phyloP scores from a whole-genome alignment of 2,329 filamentous ascomycete genomes.

The Rachicladosporium sp. region DNA sequence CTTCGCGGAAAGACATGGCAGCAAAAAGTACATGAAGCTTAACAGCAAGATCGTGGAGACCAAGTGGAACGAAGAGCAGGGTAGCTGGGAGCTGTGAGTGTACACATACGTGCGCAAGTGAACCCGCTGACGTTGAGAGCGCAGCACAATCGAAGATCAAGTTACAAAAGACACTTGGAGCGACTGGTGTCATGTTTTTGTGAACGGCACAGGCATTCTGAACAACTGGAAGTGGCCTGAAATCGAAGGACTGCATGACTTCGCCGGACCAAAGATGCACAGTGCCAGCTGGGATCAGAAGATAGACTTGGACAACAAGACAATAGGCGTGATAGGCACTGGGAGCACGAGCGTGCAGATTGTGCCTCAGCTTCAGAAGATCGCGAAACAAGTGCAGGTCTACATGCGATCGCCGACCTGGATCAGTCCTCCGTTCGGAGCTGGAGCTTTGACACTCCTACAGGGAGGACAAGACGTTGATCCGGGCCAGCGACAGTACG shows the following conservation, averaged over 20 bases:
- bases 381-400: slow-evolving; percentile 20
- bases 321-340: slow-evolving; percentile 5
- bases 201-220: slow-evolving; percentile 10
- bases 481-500: slow-evolving; percentile 26
- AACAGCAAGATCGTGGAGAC: slow-evolving; percentile 31
- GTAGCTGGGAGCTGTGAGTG: too few relatives aligned
- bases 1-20: slow-evolving; percentile 1
- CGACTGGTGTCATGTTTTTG: slow-evolving; percentile 15
- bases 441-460: slow-evolving; percentile 22
- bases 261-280: slow-evolving; percentile 20
- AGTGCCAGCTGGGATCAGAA: slow-evolving; percentile 16
- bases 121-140: slow-evolving; percentile 12
- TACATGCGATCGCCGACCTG: slow-evolving; percentile 29
- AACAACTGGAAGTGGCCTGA: slow-evolving; percentile 20
- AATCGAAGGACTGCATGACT: slow-evolving; percentile 19
- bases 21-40: slow-evolving; percentile 24
- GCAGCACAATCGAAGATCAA: slow-evolving; percentile 13
- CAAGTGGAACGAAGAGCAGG: slow-evolving; percentile 26
- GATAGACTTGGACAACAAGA: slow-evolving; percentile 9
- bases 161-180: slow-evolving; percentile 19
- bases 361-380: slow-evolving; percentile 27
- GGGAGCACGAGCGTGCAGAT: slow-evolving; percentile 7
- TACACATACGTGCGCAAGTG: slow-evolving; percentile 22
- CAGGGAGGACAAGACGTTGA: slow-evolving; percentile 12
- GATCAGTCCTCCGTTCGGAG: slow-evolving; percentile 28